Percentiles rank a stretch among this genome's conserved stretches.
phyloP scores from a whole-genome alignment of 1,284 basidiomycete species.

The Cutaneotrichosporon mucoides region DNA sequence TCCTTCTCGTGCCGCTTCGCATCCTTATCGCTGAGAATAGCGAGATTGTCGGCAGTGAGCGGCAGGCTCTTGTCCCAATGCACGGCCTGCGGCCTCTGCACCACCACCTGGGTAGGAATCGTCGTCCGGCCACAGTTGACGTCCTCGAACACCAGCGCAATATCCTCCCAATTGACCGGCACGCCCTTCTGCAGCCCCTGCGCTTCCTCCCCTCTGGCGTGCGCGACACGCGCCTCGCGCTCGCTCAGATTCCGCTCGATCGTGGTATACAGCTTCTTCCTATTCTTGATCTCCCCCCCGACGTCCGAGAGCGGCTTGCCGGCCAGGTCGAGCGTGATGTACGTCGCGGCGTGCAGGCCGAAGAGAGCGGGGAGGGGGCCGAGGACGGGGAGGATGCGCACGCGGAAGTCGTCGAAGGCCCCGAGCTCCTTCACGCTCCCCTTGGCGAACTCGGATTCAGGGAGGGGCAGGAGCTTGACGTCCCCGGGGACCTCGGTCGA shows the following conservation, averaged over 20 bases:
- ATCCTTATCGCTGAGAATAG: constrained; percentile 71
- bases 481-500: constrained; percentile 87
- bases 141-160: constrained; percentile 80
- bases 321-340: constrained; percentile 76
- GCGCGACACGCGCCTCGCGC: constrained; percentile 55
- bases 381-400: constrained; percentile 49
- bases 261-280: constrained; percentile 78
- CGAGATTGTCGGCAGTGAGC: constrained; percentile 68
- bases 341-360: constrained; percentile 80
- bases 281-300: constrained; percentile 75
- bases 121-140: constrained; percentile 72
- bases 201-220: constrained; percentile 55
- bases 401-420: constrained; percentile 89
- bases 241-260: constrained; percentile 69
- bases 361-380: constrained; percentile 76
- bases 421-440: constrained; percentile 87
- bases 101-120: constrained; percentile 68
- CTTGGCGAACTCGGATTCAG: constrained; percentile 87
- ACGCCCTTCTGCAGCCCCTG: constrained; percentile 21
- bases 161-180: constrained; percentile 69
- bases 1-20: constrained; percentile 63
- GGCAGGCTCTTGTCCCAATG: constrained; percentile 70
- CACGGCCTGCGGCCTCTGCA: constrained; percentile 53
- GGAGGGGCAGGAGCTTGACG: constrained; percentile 80
- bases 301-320: constrained; percentile 70